Evolutionary conservation across 1,284 basidiomycete species (phyloP).

Genomic region (Ganoderma resinaceum): DNA sequence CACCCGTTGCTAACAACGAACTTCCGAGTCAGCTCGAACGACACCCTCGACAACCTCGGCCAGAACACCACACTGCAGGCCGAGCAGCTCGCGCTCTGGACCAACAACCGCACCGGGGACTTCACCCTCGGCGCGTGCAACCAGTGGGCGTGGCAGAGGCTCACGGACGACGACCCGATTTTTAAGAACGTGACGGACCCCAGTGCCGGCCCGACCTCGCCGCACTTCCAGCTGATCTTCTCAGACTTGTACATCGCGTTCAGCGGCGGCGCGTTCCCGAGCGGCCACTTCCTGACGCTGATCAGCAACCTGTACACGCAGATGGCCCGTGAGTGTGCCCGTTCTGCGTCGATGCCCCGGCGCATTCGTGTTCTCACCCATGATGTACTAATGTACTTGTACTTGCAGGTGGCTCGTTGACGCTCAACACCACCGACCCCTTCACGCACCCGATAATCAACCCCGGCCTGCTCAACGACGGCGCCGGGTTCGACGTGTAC

Average conservation of each 20-base stretch:
- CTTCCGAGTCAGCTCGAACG: slow-evolving; percentile 25
- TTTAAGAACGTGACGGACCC: slow-evolving; percentile 21
- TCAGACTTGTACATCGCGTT: slow-evolving; percentile 20
- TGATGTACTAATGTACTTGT: no score
- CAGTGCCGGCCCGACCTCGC: slow-evolving; percentile 26
- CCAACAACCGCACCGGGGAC: slow-evolving; percentile 14
- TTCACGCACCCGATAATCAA: slow-evolving; percentile 36
- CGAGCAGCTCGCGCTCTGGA: slow-evolving; percentile 28
- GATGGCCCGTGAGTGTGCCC: slow-evolving; percentile 20
- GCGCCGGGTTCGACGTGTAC: slow-evolving; percentile 32
- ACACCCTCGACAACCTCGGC: slow-evolving; percentile 24
- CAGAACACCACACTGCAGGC: slow-evolving; percentile 21
- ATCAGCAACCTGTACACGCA: slow-evolving; percentile 22
- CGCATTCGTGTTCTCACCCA: no score
- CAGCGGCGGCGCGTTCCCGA: slow-evolving; percentile 3
- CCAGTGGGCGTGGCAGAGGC: slow-evolving; percentile 24
- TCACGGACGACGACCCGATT: slow-evolving; percentile 14
- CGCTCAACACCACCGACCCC: slow-evolving; percentile 32
- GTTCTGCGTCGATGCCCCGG: neutral
- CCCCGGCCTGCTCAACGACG: slow-evolving; percentile 26
- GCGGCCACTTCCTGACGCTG: slow-evolving; percentile 25
- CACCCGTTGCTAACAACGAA: slow-evolving; percentile 37
- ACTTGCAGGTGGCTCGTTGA: slow-evolving; percentile 35
- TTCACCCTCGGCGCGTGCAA: slow-evolving; percentile 19
- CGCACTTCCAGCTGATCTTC: slow-evolving; percentile 29